Conservation (phyloP, 2,329 filamentous ascomycete species). For the Lachnellula occidentalis region DNA sequence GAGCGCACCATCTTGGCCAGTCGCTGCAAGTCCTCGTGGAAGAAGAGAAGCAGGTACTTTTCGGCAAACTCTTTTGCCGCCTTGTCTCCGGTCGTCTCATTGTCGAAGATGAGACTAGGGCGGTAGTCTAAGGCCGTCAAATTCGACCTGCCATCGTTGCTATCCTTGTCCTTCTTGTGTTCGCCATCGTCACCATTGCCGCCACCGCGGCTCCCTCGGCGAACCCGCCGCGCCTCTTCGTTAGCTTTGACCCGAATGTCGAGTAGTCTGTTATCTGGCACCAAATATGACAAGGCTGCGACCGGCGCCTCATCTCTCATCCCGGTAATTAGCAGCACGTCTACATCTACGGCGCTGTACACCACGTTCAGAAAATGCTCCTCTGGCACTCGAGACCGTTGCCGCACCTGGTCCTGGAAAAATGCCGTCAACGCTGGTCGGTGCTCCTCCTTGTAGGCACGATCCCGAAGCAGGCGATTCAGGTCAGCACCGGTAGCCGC, state of each 20-base stretch:
- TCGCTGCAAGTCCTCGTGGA: slow-evolving; percentile 40
- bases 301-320: slow-evolving; percentile 52
- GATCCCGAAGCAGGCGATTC: slow-evolving; percentile 44
- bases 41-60: slow-evolving; percentile 35
- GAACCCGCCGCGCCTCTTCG: slow-evolving; percentile 33
- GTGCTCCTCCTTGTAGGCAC: slow-evolving; percentile 57
- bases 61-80: slow-evolving; percentile 38
- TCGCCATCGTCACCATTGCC: slow-evolving; percentile 13
- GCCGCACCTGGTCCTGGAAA: slow-evolving; percentile 40
- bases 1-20: slow-evolving; percentile 46
- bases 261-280: slow-evolving; percentile 46
- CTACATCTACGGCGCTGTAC: slow-evolving; percentile 34
- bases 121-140: slow-evolving; percentile 27
- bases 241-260: slow-evolving; percentile 46
- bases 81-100: slow-evolving; percentile 40
- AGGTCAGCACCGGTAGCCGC: slow-evolving; percentile 42
- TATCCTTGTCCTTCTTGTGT: slow-evolving; percentile 9
- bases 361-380: slow-evolving; percentile 41
- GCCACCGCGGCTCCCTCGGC: slow-evolving; percentile 29
- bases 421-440: slow-evolving; percentile 46
- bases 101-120: slow-evolving; percentile 46
- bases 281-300: slow-evolving; percentile 46
- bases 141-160: slow-evolving; percentile 9
- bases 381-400: slow-evolving; percentile 42
- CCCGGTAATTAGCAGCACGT: slow-evolving; percentile 53